These are phyloP conservation scores for Gliomastix tumulicola DNA, from an alignment of 2,329 filamentous ascomycete genomes.

Conservation along the genomic window DNA sequence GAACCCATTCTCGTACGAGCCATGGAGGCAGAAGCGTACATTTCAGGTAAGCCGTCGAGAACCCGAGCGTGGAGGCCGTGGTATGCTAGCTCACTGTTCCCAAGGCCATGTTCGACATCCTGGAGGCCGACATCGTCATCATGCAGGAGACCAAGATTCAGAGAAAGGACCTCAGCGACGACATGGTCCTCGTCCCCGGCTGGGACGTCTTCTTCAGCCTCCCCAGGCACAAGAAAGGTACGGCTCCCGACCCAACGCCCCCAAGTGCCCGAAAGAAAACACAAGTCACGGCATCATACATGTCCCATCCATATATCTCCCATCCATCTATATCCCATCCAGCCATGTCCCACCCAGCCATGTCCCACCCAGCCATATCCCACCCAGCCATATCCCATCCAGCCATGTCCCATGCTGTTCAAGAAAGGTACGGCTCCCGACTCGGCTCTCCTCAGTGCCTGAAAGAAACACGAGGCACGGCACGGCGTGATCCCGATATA, in stretches of 20 bases:
- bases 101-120: slow-evolving; percentile 86
- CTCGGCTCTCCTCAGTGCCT: too few species aligned
- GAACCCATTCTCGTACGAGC: slow-evolving; percentile 78
- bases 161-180: slow-evolving; percentile 81
- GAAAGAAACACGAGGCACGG: too few species aligned
- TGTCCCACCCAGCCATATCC: too few species aligned
- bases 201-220: slow-evolving; percentile 97
- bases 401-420: too few species aligned
- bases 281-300: background rate
- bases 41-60: slow-evolving; percentile 57
- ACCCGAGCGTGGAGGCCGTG: too few species aligned
- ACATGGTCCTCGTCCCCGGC: slow-evolving; percentile 90
- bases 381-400: too few species aligned
- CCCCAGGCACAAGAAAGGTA: slow-evolving; percentile 88
- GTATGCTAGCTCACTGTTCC: too few species aligned
- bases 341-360: background rate
- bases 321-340: background rate
- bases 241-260: too few species aligned
- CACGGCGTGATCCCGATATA: too few species aligned
- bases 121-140: slow-evolving; percentile 87
- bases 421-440: too few species aligned
- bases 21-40: slow-evolving; percentile 67
- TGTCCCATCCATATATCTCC: background rate
- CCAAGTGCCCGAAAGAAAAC: too few species aligned
- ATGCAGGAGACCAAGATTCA: slow-evolving; percentile 98